Evolutionary conservation across 176 grass and related monocot species (phyloP).

Genomic region (Olyra latifolia): DNA sequence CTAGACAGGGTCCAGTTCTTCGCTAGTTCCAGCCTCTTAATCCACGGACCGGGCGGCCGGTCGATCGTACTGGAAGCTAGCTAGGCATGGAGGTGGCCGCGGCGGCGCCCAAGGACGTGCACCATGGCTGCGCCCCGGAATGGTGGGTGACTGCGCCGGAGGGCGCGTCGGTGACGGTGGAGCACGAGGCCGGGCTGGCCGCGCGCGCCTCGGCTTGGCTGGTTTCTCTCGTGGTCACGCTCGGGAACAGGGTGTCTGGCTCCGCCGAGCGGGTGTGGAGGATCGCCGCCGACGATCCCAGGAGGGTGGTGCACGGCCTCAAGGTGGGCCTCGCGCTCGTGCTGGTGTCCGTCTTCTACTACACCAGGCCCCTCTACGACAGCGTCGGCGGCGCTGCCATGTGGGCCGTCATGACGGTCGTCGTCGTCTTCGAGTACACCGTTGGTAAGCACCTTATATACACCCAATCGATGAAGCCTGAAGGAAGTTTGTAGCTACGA

Average conservation of each 20-base stretch:
- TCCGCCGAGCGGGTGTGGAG: slow-evolving; percentile 37
- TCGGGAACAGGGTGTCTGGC: slow-evolving; percentile 17
- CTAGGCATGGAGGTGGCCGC: slow-evolving; percentile 38
- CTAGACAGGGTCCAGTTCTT: too few relatives aligned
- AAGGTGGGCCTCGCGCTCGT: slow-evolving; percentile 70
- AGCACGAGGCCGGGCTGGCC: slow-evolving; percentile 25
- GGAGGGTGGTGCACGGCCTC: slow-evolving; percentile 55
- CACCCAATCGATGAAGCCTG: not conserved
- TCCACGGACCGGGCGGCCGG: too few relatives aligned
- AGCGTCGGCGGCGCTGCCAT: slow-evolving; percentile 64
- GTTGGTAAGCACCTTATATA: slow-evolving; percentile 45
- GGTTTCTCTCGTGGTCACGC: not conserved
- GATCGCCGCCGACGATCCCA: slow-evolving; percentile 58
- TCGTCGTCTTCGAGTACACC: slow-evolving; percentile 72
- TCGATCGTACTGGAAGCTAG: not conserved
- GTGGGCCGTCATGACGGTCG: slow-evolving; percentile 76
- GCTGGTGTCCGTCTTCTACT: slow-evolving; percentile 68
- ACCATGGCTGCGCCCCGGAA: slow-evolving; percentile 16
- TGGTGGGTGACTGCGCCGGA: slow-evolving; percentile 66
- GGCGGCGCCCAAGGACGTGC: not conserved
- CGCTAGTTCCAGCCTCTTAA: too few relatives aligned
- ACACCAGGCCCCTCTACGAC: slow-evolving; percentile 57
- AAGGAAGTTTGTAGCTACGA: not conserved
- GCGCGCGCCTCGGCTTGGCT: slow-evolving; percentile 32
- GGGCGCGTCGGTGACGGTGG: slow-evolving; percentile 45